phyloP scores from a whole-genome alignment of 192 early-diverging fungal species.

The Entomortierella chlamydospora region DNA sequence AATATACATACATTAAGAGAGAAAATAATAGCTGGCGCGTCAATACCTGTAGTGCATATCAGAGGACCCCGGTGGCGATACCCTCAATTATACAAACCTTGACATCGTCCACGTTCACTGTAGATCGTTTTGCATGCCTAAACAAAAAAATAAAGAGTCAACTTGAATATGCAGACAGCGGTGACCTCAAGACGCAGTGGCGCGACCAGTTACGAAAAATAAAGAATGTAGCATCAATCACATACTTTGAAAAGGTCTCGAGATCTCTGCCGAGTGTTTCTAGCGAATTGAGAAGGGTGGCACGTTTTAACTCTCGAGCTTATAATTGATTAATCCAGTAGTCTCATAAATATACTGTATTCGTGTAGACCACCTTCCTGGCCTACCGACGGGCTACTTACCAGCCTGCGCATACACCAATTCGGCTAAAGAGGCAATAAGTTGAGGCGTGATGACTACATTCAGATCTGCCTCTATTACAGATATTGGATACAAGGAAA shows the following conservation, averaged over 20 bases:
- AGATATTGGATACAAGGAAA: background rate
- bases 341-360: too few relatives aligned
- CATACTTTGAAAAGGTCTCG: conserved; percentile 55
- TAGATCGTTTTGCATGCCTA: conserved; percentile 57
- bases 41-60: background rate
- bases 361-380: background rate
- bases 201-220: too few relatives aligned
- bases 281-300: conserved; percentile 18
- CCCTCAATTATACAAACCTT: conserved; percentile 36
- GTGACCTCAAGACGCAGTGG: too few relatives aligned
- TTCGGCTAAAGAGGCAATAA: conserved; percentile 57
- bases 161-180: too few relatives aligned
- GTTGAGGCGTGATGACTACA: conserved; percentile 45
- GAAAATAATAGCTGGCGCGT: background rate
- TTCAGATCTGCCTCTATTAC: conserved; percentile 38
- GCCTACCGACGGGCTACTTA: background rate
- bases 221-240: too few relatives aligned
- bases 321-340: too few relatives aligned
- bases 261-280: conserved; percentile 54
- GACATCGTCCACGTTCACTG: conserved; percentile 55
- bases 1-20: background rate
- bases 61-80: too few relatives aligned
- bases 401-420: conserved; percentile 54
- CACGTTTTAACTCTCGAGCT: too few relatives aligned
- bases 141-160: background rate